Base-by-base conservation (phyloP, 2,329 filamentous ascomycete genomes). In the Fusarium musae region DNA sequence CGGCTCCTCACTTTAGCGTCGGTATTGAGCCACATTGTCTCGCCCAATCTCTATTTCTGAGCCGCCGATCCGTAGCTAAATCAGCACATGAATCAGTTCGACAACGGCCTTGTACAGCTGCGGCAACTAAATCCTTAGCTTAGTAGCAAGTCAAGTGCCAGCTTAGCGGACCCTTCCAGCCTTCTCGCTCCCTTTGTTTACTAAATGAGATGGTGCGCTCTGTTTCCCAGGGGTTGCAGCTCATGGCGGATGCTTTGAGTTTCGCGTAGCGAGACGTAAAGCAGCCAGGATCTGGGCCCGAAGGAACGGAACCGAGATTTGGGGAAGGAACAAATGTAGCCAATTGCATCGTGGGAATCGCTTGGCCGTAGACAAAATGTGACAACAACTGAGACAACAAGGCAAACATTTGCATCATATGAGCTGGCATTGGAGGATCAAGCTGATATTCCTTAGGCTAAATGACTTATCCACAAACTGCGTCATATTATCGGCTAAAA, bases 281-380 rank as follows among this genome's bases (percentile, higher is more conserved):
- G 54, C 23, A 36, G 50, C 66, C 56, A 67, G 61, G 59, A 34
- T 50, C 40, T 42, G 53, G 43, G 39, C 66, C 68, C 67, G 44
- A 46, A 62, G 47, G 46, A 37, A 66, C 30, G 68, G 71, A 74
- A 44, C 56, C 57, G 53, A 74, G 39, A 13, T 40, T n/a, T n/a
- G 19, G n/a, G 10, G 34, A 40, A 15, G 53, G 53, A 52, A 44
- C 50, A 23, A 37, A 40, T 36, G 28, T 15, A 30, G 19, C 50
- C 50, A 56, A 39, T 37, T 13, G 23, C 30, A 26, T 32, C 50
- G 12, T 30, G 34, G 34, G 19, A n/a, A 40, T 11, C n/a, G 50
- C 15, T 21, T 40, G 26, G 36, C 15, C 9, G 26, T 19, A 28
- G 32, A 54, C 34, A 9, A 15, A 28, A 40, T 17, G 23, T 17